A percentile compares a stretch with the other conserved stretches of the same genome.
phyloP scores from a whole-genome alignment of 2,329 filamentous ascomycete species.

The Aureobasidium melanogenum region DNA sequence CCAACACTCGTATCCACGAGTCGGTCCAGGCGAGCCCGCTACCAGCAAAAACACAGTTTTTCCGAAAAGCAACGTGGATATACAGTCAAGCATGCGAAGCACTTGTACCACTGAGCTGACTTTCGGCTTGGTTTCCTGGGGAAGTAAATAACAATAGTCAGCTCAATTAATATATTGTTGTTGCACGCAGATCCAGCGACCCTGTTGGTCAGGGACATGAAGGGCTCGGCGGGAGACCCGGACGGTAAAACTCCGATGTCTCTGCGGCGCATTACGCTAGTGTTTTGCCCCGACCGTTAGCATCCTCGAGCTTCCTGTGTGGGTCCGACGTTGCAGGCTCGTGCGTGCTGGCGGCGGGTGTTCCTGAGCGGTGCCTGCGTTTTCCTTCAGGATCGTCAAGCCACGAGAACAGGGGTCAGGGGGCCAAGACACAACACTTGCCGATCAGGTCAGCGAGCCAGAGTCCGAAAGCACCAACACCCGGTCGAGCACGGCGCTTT shows the following conservation, averaged over 20 bases:
- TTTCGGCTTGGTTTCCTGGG: background rate
- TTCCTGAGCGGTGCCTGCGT: conserved; percentile 9
- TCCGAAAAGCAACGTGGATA: background rate
- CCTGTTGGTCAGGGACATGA: background rate
- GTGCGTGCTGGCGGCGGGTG: conserved; percentile 10
- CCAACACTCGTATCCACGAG: background rate
- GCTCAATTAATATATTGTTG: background rate
- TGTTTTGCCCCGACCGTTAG: conserved; percentile 7
- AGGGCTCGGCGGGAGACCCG: background rate
- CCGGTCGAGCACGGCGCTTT: background rate
- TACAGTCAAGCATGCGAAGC: background rate
- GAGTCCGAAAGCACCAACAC: background rate
- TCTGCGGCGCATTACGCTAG: conserved; percentile 7
- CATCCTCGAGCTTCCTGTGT: conserved; percentile 9
- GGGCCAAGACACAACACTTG: conserved; percentile 9
- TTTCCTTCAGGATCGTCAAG: conserved; percentile 4
- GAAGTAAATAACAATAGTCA: background rate
- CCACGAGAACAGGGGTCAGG: conserved; percentile 12
- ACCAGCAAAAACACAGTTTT: background rate
- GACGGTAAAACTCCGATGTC: background rate
- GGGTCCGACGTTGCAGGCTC: conserved; percentile 11
- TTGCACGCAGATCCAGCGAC: background rate
- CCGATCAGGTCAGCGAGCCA: conserved; percentile 9
- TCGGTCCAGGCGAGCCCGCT: background rate
- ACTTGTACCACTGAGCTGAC: background rate